A percentile compares a stretch with the other conserved stretches of the same genome.
These are phyloP conservation scores for Xerocomus spinulosus DNA, from an alignment of 768 basidiomycete species.

Conservation along the genomic window DNA sequence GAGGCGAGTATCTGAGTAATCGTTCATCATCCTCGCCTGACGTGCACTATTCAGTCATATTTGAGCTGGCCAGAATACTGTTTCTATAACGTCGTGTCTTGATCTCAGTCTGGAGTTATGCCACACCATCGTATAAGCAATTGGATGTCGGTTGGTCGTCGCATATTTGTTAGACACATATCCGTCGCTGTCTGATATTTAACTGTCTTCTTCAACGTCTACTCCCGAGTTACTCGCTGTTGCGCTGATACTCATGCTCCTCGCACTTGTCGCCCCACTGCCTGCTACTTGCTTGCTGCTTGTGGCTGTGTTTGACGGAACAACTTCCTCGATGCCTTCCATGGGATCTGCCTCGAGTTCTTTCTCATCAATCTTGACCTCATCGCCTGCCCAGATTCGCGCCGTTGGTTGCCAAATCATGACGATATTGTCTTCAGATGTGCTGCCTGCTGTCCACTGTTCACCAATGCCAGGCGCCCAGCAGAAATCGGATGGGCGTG, in stretches of 20 bases:
- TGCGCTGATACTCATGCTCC: constrained; percentile 59
- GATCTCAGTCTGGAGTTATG: not conserved
- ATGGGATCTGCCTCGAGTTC: constrained; percentile 80
- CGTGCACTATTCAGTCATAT: constrained; percentile 49
- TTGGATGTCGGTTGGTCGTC: constrained; percentile 8
- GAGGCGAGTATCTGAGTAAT: constrained; percentile 51
- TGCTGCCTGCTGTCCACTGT: constrained; percentile 79
- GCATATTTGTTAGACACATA: constrained; percentile 9
- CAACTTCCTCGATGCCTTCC: constrained; percentile 60
- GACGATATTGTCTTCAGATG: constrained; percentile 95
- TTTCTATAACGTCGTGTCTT: constrained; percentile 45
- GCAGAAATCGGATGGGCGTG: constrained; percentile 88
- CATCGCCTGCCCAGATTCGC: constrained; percentile 90
- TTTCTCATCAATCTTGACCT: constrained; percentile 76
- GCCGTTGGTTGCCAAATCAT: constrained; percentile 98
- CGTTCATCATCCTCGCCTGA: constrained; percentile 5
- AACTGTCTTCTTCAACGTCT: constrained; percentile 38
- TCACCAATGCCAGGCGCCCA: constrained; percentile 87
- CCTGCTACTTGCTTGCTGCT: constrained; percentile 15
- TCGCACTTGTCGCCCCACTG: constrained; percentile 38
- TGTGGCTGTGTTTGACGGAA: constrained; percentile 16
- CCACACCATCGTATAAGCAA: not conserved
- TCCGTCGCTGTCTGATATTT: constrained; percentile 9
- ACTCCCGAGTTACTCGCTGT: constrained; percentile 46
- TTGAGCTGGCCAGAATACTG: constrained; percentile 62